phyloP scores from a whole-genome alignment of 2,329 filamentous ascomycete species.

The Colletotrichum sp. region DNA sequence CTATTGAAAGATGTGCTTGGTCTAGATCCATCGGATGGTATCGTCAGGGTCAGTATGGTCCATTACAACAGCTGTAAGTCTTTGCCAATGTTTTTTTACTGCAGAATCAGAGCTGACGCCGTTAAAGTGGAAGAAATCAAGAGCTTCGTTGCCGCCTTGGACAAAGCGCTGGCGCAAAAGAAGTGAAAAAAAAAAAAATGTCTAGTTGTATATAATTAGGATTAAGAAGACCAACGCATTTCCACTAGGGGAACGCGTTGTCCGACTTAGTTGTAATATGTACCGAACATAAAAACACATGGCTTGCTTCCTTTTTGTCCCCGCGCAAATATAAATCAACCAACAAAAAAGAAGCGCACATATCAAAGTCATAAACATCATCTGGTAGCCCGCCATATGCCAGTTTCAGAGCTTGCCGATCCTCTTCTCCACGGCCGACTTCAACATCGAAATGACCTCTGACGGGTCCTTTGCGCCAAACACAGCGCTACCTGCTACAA shows the following conservation, averaged over 20 bases:
- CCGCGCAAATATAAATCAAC: not conserved
- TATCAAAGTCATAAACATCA: conserved; percentile 7
- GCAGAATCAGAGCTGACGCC: not conserved
- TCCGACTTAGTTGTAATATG: conserved; percentile 2
- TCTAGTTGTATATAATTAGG: not conserved
- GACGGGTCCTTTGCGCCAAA: conserved; percentile 90
- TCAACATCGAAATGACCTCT: conserved; percentile 83
- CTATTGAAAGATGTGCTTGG: conserved; percentile 64
- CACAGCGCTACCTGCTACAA: conserved; percentile 94
- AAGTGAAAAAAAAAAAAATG: not conserved
- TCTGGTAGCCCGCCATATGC: not conserved
- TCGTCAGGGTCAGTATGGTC: conserved; percentile 73
- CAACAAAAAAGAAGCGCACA: not conserved
- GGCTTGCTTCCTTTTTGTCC: conserved; percentile 12
- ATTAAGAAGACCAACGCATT: not conserved
- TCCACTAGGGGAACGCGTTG: not conserved
- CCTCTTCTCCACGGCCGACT: conserved; percentile 76
- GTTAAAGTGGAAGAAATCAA: conserved; percentile 60
- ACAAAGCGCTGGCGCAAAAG: conserved; percentile 47
- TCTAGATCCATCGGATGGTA: conserved; percentile 60
- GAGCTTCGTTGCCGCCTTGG: conserved; percentile 55
- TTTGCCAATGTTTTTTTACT: not conserved
- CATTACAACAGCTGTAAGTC: conserved; percentile 73
- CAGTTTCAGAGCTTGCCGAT: conserved; percentile 40
- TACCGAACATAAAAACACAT: not conserved